Evolutionary conservation across 2,329 filamentous ascomycete species (phyloP).

Genomic region (Diplocarpon rosae): DNA sequence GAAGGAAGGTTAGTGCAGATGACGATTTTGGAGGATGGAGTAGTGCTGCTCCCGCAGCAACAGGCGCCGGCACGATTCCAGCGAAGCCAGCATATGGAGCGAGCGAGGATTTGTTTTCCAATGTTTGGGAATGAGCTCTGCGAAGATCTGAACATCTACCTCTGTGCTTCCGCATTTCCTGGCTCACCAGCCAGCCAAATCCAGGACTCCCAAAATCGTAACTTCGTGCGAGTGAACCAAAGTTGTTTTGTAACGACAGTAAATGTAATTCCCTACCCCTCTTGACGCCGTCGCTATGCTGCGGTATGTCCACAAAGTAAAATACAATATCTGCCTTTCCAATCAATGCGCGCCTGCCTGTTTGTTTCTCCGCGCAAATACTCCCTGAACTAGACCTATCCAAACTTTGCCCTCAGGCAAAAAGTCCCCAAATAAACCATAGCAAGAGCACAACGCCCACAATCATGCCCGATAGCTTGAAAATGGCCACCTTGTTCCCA

Average conservation of each 20-base stretch:
- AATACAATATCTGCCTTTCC: conserved; percentile 8
- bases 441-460: conserved; percentile 61
- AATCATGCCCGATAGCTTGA: conserved; percentile 81
- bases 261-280: not conserved
- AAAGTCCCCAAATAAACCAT: conserved; percentile 42
- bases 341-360: not conserved
- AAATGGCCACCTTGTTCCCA: conserved; percentile 81
- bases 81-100: conserved; percentile 51
- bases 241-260: not conserved
- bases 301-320: conserved; percentile 15
- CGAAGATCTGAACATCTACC: not conserved
- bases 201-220: not conserved
- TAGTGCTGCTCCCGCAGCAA: conserved; percentile 51
- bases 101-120: conserved; percentile 84
- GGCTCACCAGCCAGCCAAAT: not conserved
- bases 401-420: conserved; percentile 21
- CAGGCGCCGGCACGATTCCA: conserved; percentile 31
- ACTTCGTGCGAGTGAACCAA: not conserved
- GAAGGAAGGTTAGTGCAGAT: conserved; percentile 62
- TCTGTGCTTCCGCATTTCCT: not conserved
- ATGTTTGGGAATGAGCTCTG: conserved; percentile 68
- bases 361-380: no score
- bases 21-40: conserved; percentile 97
- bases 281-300: conserved; percentile 26
- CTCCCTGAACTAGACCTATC: not conserved